Evolutionary conservation across 306 rosid species (phyloP), one percentile per base, ranked within the genome.

Genomic region (Mucuna pruriens): DNA sequence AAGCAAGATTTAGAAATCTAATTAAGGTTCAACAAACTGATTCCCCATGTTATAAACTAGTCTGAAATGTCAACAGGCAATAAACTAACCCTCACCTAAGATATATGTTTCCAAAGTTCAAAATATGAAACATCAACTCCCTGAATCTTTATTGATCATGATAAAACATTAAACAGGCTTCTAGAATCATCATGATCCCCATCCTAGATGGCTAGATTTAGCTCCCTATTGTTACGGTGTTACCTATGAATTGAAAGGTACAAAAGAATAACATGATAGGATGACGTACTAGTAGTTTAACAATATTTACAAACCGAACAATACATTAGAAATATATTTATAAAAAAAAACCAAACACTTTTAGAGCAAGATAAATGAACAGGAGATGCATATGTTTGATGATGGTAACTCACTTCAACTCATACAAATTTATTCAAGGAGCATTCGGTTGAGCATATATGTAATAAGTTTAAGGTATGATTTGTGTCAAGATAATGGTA

Each of bases 281-380:
- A 11, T 49, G 23, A 20, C 34, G 46, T n/a, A 31, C 4, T 23
- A n/a, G 11, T 22, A 54, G 31, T 58, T 61, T 73, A 74, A 51
- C 74, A 74, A 44, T 52, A 68, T 42, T 12, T 54, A 26, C 34
- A 51, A 51, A 72, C 33, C 31, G 6, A 79, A 79, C 49, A 44
- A 60, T 31, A 58, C 80, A 60, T 62, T 63, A 51, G 49, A 71
- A 75, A 54, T 67, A 7, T 17, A 66, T 13, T 33, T 68, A 67
- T 80, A n/a, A n/a, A n/a, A n/a, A n/a, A n/a, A n/a, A n/a, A n/a
- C n/a, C n/a, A n/a, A n/a, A n/a, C n/a, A 60, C 6, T 39, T 76
- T 36, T 38, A 57, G 36, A 16, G 57, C 12, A 7, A 65, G 38
- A 36, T 38, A 64, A 74, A 74, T 17, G 45, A 63, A 66, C 58